Base-by-base conservation (phyloP, 1,284 basidiomycete species). In the Caloboletus inedulis region DNA sequence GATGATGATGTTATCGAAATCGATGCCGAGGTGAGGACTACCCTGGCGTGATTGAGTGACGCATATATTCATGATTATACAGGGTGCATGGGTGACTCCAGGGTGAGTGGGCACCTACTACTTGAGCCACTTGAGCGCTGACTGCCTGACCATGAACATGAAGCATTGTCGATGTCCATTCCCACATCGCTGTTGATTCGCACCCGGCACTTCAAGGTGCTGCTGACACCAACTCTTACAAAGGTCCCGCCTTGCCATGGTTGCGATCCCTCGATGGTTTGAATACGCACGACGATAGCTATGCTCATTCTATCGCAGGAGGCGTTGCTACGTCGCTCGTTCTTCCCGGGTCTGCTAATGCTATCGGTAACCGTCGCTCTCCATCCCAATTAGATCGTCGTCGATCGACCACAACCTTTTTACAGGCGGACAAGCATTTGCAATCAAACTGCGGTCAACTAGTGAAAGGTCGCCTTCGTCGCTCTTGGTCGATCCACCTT, bases 271-370 rank as follows among this genome's bases (percentile, higher is more conserved):
- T 66, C 12, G 66, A 66, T 33, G 65, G 48, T 18, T 44, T 66
- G 50, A 69, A 70, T 44, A 66, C 68, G 9, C 68, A 66, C 43
- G 65, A 69, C 39, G 68, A 67, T 3, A 49, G 56, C 19, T 66
- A 69, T 42, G 54, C 53, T 7, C 62, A 56, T 36, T 51, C 58
- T n/a, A 58, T 68, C 6, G 56, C 64, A 1, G 64, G 64, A n/a
- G 83, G 82, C 7, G 79, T 91, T 18, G 91, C 89, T 0, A 85
- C 87, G 2, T 78, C 86, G 1, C 76, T 90, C 46, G 72, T 86
- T 14, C 72, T 85, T 1, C 84, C 83, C 0, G 83, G 84, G 1
- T 80, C 77, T 9, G 77, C 74, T 21, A 71, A 79, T 63, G 78
- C 77, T 13, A 82, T 85, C 19, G 82, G 81, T 79, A 58, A n/a